A percentile compares a stretch with the other conserved stretches of the same genome.
Evolutionary conservation across 805 yeast species (phyloP).

Genomic region (Torulaspora indica): DNA sequence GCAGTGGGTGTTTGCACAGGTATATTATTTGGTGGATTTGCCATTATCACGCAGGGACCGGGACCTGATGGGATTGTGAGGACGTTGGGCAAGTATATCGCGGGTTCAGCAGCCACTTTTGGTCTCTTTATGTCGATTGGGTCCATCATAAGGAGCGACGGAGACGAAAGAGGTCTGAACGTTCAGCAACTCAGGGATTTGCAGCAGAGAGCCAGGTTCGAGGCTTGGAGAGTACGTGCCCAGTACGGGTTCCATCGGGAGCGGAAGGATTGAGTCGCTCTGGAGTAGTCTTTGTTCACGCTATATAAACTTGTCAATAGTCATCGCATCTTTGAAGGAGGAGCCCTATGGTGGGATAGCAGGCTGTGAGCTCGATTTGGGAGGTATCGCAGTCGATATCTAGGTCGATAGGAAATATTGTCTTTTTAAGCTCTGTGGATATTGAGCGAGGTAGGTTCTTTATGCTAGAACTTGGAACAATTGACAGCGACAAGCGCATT

Average conservation of each 20-base stretch:
- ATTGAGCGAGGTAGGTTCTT: too few relatives aligned
- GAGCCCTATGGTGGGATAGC: too few relatives aligned
- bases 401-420: too few relatives aligned
- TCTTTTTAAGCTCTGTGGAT: background rate
- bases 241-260: slow-evolving; percentile 21
- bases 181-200: slow-evolving; percentile 16
- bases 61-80: slow-evolving; percentile 97
- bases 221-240: slow-evolving; percentile 31
- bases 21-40: slow-evolving; percentile 87
- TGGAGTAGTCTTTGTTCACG: slow-evolving; percentile 3
- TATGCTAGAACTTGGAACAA: background rate
- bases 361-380: too few relatives aligned
- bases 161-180: slow-evolving; percentile 24
- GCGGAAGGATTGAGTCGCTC: slow-evolving; percentile 3
- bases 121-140: slow-evolving; percentile 97
- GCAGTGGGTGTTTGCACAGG: slow-evolving; percentile 87
- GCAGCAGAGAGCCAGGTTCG: slow-evolving; percentile 34
- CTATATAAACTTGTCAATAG: slow-evolving; percentile 15
- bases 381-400: too few relatives aligned
- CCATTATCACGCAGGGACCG: slow-evolving; percentile 90
- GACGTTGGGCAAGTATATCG: slow-evolving; percentile 92
- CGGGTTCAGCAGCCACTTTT: slow-evolving; percentile 94
- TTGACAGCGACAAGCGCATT: background rate
- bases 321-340: slow-evolving; percentile 3
- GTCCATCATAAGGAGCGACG: slow-evolving; percentile 80